Evolutionary conservation across 441 rosid species (phyloP).

Genomic region (Pelargonium citronellum): DNA sequence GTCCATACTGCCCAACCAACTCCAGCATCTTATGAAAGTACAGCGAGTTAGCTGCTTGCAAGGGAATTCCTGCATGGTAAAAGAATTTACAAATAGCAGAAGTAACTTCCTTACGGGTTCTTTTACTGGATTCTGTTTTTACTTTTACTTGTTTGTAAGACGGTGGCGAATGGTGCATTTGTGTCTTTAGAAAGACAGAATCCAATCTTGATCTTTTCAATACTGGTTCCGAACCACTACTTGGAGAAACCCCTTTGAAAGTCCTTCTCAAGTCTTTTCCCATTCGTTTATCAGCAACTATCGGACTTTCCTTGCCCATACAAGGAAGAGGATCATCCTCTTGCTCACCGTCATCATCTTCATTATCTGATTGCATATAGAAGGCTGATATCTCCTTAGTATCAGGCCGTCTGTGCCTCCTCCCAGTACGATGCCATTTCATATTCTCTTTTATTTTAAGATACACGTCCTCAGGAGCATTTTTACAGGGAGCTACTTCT

Average conservation of each 20-base stretch:
- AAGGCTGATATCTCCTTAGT: constrained; percentile 44
- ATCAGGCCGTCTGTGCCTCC: constrained; percentile 60
- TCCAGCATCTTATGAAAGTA: constrained; percentile 87
- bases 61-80: constrained; percentile 76
- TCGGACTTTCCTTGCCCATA: constrained; percentile 33
- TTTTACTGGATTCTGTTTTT: constrained; percentile 39
- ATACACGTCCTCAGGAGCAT: constrained; percentile 86
- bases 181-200: constrained; percentile 53
- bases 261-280: constrained; percentile 40
- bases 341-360: constrained; percentile 57
- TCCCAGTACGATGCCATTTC: constrained; percentile 97
- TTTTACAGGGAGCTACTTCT: constrained; percentile 83
- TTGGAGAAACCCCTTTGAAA: constrained; percentile 37
- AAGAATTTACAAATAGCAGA: constrained; percentile 87
- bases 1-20: constrained; percentile 70
- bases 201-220: constrained; percentile 58
- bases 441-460: constrained; percentile 83
- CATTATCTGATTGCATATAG: constrained; percentile 54
- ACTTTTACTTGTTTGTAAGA: constrained; percentile 34
- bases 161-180: constrained; percentile 34
- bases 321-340: constrained; percentile 40
- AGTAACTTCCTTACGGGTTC: constrained; percentile 59
- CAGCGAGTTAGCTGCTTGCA: constrained; percentile 62
- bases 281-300: constrained; percentile 44
- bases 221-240: constrained; percentile 46